Conservation (phyloP, 495 filamentous ascomycete genomes). For the Xylaria intraflava region DNA sequence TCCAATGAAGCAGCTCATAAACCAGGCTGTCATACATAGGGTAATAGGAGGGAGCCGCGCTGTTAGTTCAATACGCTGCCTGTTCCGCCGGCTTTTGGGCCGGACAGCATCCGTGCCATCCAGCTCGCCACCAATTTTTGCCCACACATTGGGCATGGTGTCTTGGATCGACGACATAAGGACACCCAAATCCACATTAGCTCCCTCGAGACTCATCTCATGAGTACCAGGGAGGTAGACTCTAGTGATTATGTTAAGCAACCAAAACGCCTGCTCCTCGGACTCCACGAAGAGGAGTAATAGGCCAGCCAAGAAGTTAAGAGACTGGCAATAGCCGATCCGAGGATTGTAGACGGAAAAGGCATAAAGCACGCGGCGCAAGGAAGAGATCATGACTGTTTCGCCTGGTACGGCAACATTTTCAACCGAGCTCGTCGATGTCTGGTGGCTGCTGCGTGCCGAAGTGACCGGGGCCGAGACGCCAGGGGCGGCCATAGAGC, state of each 20-base stretch:
- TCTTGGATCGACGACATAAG: slow-evolving; percentile 82
- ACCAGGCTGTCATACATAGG: slow-evolving; percentile 92
- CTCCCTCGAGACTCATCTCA: slow-evolving; percentile 83
- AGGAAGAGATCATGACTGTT: slow-evolving; percentile 67
- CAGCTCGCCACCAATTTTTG: slow-evolving; percentile 74
- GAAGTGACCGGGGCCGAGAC: background rate
- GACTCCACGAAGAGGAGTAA: slow-evolving; percentile 83
- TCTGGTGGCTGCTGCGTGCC: slow-evolving; percentile 28
- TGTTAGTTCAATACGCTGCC: slow-evolving; percentile 26
- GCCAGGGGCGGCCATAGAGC: slow-evolving; percentile 4
- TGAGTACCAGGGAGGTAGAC: slow-evolving; percentile 88
- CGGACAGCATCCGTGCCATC: slow-evolving; percentile 47
- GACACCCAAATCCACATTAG: slow-evolving; percentile 91
- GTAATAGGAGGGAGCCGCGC: slow-evolving; percentile 79
- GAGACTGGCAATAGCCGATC: slow-evolving; percentile 92
- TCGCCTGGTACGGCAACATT: slow-evolving; percentile 45
- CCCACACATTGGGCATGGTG: slow-evolving; percentile 77
- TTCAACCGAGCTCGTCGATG: slow-evolving; percentile 13
- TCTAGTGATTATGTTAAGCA: slow-evolving; percentile 86
- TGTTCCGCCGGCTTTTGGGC: slow-evolving; percentile 28
- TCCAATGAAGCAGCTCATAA: slow-evolving; percentile 95
- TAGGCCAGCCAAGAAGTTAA: slow-evolving; percentile 95
- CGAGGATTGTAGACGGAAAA: slow-evolving; percentile 84
- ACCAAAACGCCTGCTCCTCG: slow-evolving; percentile 90
- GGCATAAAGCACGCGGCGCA: slow-evolving; percentile 80